Conservation (phyloP, 495 filamentous ascomycete species). For the Staphylotrichum tortipilum region DNA sequence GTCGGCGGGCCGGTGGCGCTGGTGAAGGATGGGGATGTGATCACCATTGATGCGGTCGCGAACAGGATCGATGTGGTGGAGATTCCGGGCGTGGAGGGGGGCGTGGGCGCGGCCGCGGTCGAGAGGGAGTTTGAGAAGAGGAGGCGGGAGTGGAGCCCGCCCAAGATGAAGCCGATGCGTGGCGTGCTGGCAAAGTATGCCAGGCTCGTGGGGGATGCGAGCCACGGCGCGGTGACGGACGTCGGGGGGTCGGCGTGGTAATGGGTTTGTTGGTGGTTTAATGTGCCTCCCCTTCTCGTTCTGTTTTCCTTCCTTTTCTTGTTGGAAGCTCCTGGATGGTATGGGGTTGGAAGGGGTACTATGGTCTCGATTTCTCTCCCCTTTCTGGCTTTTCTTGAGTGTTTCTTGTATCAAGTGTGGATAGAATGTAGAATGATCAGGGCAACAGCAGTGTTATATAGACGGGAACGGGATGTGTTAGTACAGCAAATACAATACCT, state of each 20-base stretch:
- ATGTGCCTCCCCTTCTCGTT: no score
- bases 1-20: constrained; percentile 77
- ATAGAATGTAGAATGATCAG: no score
- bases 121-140: constrained; percentile 65
- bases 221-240: constrained; percentile 49
- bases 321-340: no score
- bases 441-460: no score
- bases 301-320: no score
- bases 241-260: constrained; percentile 20
- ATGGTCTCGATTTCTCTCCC: no score
- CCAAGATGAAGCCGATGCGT: constrained; percentile 64
- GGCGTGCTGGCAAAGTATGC: constrained; percentile 91
- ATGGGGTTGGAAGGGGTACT: no score
- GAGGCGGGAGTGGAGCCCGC: constrained; percentile 63
- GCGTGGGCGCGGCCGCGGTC: constrained; percentile 14
- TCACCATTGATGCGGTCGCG: constrained; percentile 77
- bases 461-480: no score
- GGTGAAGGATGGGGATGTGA: constrained; percentile 69
- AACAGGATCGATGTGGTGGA: constrained; percentile 67
- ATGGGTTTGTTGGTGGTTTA: no score
- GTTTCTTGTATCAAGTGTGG: no score
- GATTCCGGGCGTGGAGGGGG: constrained; percentile 7
- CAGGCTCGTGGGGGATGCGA: constrained; percentile 45
- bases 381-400: no score
- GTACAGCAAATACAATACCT: no score